phyloP scores from a whole-genome alignment of 208 protist species.

The Angomonas deanei region DNA sequence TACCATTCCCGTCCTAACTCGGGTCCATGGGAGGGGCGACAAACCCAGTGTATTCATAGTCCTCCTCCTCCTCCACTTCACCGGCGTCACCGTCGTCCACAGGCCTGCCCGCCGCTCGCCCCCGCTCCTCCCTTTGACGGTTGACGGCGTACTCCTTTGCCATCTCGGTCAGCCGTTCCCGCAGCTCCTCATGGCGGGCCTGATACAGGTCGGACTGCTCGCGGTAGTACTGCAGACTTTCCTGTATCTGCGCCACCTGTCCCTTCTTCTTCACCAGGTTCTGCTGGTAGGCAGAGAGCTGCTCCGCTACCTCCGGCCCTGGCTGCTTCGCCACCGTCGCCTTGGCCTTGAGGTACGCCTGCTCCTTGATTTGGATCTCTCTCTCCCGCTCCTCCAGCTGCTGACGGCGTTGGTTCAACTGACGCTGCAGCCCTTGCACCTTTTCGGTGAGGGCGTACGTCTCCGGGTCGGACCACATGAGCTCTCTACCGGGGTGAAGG shows the following conservation, averaged over 20 bases:
- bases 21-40: conserved; percentile 27
- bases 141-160: conserved; percentile 31
- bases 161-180: conserved; percentile 44
- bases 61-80: conserved; percentile 6
- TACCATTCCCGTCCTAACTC: not conserved
- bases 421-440: conserved; percentile 93
- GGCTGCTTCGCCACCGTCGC: conserved; percentile 91
- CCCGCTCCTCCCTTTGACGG: conserved; percentile 43
- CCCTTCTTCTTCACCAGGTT: conserved; percentile 89
- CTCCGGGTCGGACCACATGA: conserved; percentile 94
- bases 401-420: conserved; percentile 93
- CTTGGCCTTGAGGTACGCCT: conserved; percentile 93
- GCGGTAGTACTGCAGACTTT: conserved; percentile 70
- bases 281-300: conserved; percentile 92
- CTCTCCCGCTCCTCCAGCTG: conserved; percentile 92
- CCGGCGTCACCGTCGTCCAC: conserved; percentile 6
- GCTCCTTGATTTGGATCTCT: conserved; percentile 87
- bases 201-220: conserved; percentile 79
- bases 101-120: conserved; percentile 26
- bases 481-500: conserved; percentile 94
- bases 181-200: conserved; percentile 61
- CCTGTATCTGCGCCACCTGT: conserved; percentile 90
- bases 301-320: conserved; percentile 94
- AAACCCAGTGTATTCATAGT: conserved; percentile 34
- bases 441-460: conserved; percentile 92